Conservation (phyloP, 192 early-diverging fungal genomes). For the Mortierella hygrophila region DNA sequence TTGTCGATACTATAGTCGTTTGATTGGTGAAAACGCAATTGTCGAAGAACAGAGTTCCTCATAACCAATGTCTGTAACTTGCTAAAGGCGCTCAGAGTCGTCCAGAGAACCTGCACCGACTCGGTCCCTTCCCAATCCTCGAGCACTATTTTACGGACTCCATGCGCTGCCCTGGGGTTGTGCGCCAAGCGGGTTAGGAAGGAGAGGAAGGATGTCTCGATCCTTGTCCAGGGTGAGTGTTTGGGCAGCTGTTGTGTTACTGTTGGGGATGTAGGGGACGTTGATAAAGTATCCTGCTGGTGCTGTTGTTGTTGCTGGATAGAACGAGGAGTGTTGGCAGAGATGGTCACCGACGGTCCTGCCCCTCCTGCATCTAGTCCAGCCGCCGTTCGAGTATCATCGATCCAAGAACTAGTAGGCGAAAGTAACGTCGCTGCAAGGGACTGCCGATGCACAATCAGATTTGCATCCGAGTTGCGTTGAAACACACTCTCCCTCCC, state of each 20-base stretch:
- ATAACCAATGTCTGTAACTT: not conserved
- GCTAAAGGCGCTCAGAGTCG: not conserved
- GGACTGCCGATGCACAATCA: conserved; percentile 17
- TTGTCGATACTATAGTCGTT: not conserved
- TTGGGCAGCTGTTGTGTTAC: not conserved
- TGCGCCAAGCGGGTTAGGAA: conserved; percentile 13
- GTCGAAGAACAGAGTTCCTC: not conserved
- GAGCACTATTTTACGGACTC: not conserved
- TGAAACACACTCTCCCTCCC: not conserved
- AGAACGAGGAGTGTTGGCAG: not conserved
- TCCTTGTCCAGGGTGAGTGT: not conserved
- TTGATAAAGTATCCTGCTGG: not conserved
- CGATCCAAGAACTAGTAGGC: not conserved
- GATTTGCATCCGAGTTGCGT: conserved; percentile 27
- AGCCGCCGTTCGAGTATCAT: not conserved
- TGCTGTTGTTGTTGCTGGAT: not conserved
- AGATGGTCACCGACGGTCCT: not conserved
- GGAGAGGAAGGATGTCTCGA: conserved; percentile 17
- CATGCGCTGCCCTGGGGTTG: not conserved
- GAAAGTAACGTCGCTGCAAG: conserved; percentile 15
- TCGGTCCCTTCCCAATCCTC: conserved; percentile 22
- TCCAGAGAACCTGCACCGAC: not conserved
- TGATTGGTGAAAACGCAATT: not conserved
- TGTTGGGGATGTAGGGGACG: not conserved
- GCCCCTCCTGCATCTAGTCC: not conserved